Base-by-base conservation (phyloP, 805 yeast species). In the Candida nemodendra region DNA sequence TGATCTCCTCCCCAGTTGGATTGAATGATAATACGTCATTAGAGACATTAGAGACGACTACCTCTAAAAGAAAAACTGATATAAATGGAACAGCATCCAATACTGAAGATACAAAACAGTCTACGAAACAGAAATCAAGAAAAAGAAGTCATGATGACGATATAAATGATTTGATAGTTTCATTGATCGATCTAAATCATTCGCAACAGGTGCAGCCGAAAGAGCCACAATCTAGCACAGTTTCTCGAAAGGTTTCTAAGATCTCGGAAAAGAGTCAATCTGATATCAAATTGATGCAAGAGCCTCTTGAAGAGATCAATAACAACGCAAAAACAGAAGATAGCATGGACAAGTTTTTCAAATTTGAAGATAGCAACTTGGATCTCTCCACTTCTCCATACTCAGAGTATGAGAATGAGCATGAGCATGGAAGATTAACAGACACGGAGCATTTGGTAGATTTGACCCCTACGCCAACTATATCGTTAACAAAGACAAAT, bases 141-240 rank as follows among this genome's bases (percentile, higher is more conserved):
- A 59, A 56, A 36, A 47, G 65, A 44, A 34, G 49, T 18, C 63
- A 60, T 30, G 67, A 61, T 41, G 60, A 59, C 30, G 67, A 62
- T 34, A 60, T 62, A 17, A 61, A 62, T 41, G 64, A 62, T 47
- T 50, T 62, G 19, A 61, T 62, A 26, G 53, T 59, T 18, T 62
- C 67, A 6, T 40, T 62, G 36, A 50, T 62, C 9, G 67, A 62
- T 42, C 47, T 62, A 26, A 60, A 50, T 30, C 64, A 58, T 38
- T 51, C 62, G 27, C 52, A 47, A 30, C 47, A 48, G 33, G 44
- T 42, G 16, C 43, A 44, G 26, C 19, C 34, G 14, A 21, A 11
- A 7, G 9, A 7, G 24, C 7, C 24, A 7, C 9, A 21, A 21
- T 7, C 7, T 21, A 21, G 24, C 11, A 21, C 7, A 8, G 11